Evolutionary conservation across 345 rosid species (phyloP), one percentile per base, ranked within the genome.

Genomic region (Salix purpurea): DNA sequence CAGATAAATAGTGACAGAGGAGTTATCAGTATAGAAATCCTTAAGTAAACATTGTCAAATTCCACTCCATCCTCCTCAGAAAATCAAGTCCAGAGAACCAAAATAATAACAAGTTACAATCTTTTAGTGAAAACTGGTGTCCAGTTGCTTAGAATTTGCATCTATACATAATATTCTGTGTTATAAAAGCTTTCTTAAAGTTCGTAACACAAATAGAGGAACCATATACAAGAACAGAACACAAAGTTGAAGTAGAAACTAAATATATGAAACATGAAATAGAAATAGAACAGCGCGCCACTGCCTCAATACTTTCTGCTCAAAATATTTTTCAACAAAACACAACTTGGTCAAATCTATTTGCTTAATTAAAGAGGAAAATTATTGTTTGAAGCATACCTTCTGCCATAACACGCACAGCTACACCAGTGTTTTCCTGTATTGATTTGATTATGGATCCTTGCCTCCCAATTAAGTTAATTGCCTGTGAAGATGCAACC

Each of bases 401-500:
- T 84, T 85, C 90, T 34, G 94, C 76, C 72, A 96, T 84, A 56
- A 93, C 90, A 39, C 98, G 90, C 62, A 93, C 92, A 46, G 89
- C 80, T 65, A 96, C 96, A 76, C 92, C 90, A 71, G 94, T 83
- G 71, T 73, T 86, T 83, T 96, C 98, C 67, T 93, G 97, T 23
- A 96, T 90, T 3, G 97, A 96, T 72, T 88, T 96, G 65, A 96
- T 93, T 40, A 83, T 73, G 19, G 91, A 92, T 14, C 98, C 99
- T 74, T 96, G 98, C 82, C 92, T 96, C 58, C 99, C 98, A 42
- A 96, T 96, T 50, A 96, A 85, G 84, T 87, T 91, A 10, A 91
- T 93, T 2, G 97, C 99, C 78, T 96, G 99, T 0, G 95, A 83
- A 44, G 93, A 89, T 13, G 98, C 91, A 79, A 91, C 97, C 88